Evolutionary conservation across 352 stramenopile genomes (phyloP).

Genomic region (Albugo laibachii): DNA sequence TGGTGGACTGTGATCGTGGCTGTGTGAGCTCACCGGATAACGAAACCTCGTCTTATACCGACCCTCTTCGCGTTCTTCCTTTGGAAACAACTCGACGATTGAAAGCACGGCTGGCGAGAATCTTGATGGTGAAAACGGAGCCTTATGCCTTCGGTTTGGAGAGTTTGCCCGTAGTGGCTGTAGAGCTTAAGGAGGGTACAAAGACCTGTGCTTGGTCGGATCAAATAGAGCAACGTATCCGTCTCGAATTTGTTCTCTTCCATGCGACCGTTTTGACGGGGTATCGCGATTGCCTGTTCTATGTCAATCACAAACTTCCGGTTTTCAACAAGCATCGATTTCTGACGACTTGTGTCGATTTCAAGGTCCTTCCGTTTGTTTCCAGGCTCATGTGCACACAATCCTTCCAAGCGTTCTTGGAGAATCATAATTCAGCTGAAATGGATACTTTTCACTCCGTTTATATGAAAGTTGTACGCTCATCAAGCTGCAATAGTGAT

Average conservation of each 20-base stretch:
- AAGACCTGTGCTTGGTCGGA: slow-evolving; percentile 8
- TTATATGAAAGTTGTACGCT: slow-evolving; percentile 34
- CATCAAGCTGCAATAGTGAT: slow-evolving; percentile 22
- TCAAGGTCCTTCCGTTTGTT: slow-evolving; percentile 40
- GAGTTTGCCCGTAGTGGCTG: background rate
- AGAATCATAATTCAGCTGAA: slow-evolving; percentile 48
- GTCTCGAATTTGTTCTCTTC: slow-evolving; percentile 59
- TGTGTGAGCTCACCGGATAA: slow-evolving; percentile 34
- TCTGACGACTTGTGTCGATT: slow-evolving; percentile 37
- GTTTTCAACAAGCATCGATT: slow-evolving; percentile 79
- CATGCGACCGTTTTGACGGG: slow-evolving; percentile 39
- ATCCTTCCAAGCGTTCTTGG: slow-evolving; percentile 60
- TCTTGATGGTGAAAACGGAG: slow-evolving; percentile 20
- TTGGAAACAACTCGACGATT: slow-evolving; percentile 24
- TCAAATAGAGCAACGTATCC: slow-evolving; percentile 35
- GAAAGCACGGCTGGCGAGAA: slow-evolving; percentile 21
- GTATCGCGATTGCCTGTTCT: slow-evolving; percentile 74
- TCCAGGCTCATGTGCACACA: slow-evolving; percentile 52
- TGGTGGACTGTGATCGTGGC: slow-evolving; percentile 59
- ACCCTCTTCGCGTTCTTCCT: slow-evolving; percentile 22
- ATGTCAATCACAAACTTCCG: slow-evolving; percentile 66
- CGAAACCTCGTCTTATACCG: slow-evolving; percentile 4
- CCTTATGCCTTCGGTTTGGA: background rate
- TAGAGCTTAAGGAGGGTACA: background rate
- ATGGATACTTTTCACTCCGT: slow-evolving; percentile 61